Base-by-base conservation (phyloP, 2,329 filamentous ascomycete species). In the Fusarium setosum region DNA sequence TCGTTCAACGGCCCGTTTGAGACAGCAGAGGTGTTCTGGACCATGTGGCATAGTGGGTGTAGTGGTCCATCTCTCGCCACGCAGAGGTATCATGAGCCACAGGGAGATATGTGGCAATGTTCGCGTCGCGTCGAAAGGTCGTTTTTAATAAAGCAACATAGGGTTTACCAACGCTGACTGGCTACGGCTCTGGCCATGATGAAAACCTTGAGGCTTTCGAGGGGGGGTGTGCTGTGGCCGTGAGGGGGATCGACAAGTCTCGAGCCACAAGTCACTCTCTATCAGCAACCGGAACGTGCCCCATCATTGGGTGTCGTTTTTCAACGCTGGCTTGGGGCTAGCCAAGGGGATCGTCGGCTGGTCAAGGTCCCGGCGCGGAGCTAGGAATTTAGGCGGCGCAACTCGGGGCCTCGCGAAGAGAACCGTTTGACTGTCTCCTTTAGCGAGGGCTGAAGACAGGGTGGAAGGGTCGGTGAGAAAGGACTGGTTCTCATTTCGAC, bases 181-280 rank as follows among this genome's bases (percentile, higher is more conserved):
- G 61, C 40, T 65, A 24, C 47, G 44, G 60, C 44, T 47, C 29
- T 12, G 29, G 44, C 54, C 53, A 41, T 29, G 57, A 42, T 34
- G 40, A n/a, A 20, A 34, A 35, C 52, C 32, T 49, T 56, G 53
- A 49, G 54, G 49, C 57, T 42, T 56, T 57, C 23, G 23, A 56
- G 42, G 47, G 70, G 67, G 70, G 26, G 70, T 67, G 70, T 58
- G 53, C 15, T 56, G 45, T 56, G 44, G 50, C 55, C 35, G 34
- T 55, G 59, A 62, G 50, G 58, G 61, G 61, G 65, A 73, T 73
- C 65, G 67, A 53, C 66, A 56, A 63, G 53, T 58, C 45, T 59
- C 56, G 70, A 72, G 70, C 71, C 68, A 72, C 65, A 73, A 65
- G 66, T 69, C 65, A 65, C 63, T 67, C 38, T 56, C 48, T 56